Evolutionary conservation across 768 basidiomycete species (phyloP).

Genomic region (Lactarius evosmus): DNA sequence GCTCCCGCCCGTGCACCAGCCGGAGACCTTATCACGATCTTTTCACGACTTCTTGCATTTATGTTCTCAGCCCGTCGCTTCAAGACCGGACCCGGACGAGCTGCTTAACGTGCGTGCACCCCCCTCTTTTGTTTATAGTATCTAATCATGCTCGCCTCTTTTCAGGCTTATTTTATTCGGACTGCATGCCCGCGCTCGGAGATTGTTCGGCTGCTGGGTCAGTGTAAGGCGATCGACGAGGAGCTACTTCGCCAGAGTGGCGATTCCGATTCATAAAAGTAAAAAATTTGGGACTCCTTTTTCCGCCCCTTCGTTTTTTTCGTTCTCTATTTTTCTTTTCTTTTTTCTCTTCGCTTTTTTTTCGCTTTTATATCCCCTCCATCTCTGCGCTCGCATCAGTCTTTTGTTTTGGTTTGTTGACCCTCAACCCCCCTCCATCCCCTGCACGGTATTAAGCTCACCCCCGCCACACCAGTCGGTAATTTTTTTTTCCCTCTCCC

Average conservation of each 20-base stretch:
- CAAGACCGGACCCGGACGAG: conserved; percentile 27
- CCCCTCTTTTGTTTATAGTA: background rate
- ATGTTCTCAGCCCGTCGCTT: conserved; percentile 27
- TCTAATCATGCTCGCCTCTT: background rate
- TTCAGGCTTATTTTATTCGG: conserved; percentile 26
- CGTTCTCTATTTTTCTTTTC: background rate
- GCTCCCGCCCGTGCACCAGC: conserved; percentile 24
- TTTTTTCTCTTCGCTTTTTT: background rate
- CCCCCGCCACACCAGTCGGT: background rate
- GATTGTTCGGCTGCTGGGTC: conserved; percentile 27
- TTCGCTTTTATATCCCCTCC: background rate
- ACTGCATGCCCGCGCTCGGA: conserved; percentile 28
- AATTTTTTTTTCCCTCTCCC: background rate
- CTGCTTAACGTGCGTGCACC: conserved; percentile 25
- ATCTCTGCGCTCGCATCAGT: conserved; percentile 1
- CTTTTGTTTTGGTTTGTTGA: background rate
- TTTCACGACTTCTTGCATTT: conserved; percentile 29
- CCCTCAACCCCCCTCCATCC: background rate
- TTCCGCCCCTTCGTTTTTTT: background rate
- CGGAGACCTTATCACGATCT: conserved; percentile 24
- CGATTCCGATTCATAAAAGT: conserved; percentile 16
- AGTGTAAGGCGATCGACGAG: conserved; percentile 28
- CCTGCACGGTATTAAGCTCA: background rate
- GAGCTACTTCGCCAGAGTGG: conserved; percentile 19
- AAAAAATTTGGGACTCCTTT: background rate